Evolutionary conservation across 805 yeast species (phyloP).

Genomic region (Candida takata): DNA sequence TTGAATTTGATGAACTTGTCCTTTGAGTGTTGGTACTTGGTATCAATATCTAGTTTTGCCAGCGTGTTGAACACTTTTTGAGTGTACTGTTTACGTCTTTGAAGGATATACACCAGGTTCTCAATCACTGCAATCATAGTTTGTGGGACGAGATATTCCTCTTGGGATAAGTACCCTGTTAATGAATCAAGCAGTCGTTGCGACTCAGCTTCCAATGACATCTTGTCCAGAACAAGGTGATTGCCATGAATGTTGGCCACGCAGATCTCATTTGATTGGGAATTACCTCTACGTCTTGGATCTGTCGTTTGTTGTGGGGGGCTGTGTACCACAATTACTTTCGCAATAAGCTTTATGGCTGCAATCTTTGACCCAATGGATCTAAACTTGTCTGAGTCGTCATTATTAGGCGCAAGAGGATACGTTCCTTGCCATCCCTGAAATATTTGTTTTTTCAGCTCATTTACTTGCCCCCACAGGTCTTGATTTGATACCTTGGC

Average conservation of each 20-base stretch:
- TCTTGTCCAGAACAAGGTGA: conserved; percentile 59
- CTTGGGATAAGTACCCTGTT: conserved; percentile 47
- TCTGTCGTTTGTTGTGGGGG: conserved; percentile 26
- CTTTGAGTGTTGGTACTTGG: conserved; percentile 41
- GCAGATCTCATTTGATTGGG: conserved; percentile 16
- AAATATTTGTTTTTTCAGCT: conserved; percentile 54
- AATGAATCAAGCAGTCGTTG: conserved; percentile 60
- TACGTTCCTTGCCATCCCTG: conserved; percentile 50
- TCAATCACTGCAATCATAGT: conserved; percentile 62
- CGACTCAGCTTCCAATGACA: conserved; percentile 63
- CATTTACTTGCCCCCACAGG: conserved; percentile 49
- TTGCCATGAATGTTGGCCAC: conserved; percentile 24
- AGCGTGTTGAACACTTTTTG: conserved; percentile 52
- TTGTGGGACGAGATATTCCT: conserved; percentile 47
- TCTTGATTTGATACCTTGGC: conserved; percentile 32
- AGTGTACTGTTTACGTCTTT: conserved; percentile 55
- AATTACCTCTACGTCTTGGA: conserved; percentile 20
- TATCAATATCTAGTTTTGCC: conserved; percentile 53
- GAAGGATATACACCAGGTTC: conserved; percentile 54
- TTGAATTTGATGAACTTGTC: conserved; percentile 37
- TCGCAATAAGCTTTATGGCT: conserved; percentile 64
- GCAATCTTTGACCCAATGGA: conserved; percentile 59
- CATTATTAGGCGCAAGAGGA: conserved; percentile 37
- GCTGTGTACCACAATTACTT: conserved; percentile 47
- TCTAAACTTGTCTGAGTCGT: conserved; percentile 30